These are phyloP conservation scores for Penicillium antarcticum DNA, from an alignment of 495 filamentous ascomycete genomes.

Conservation along the genomic window DNA sequence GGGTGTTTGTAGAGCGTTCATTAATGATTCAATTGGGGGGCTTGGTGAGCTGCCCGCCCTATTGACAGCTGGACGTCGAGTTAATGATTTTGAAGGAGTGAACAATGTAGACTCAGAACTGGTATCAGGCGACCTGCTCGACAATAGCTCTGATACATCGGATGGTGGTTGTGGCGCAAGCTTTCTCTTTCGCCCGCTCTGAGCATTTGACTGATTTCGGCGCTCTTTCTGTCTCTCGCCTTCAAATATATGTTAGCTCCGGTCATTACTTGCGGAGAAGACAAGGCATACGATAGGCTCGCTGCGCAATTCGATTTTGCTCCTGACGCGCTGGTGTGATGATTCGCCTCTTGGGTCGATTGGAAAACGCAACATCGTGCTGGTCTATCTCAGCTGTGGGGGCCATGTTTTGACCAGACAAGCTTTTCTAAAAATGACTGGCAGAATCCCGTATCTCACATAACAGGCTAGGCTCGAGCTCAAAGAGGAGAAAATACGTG, in stretches of 20 bases:
- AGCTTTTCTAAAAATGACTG: neutral
- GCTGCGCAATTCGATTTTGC: slow-evolving; percentile 41
- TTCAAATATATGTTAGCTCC: neutral
- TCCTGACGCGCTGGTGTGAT: slow-evolving; percentile 39
- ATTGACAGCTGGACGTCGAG: no score
- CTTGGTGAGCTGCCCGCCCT: neutral
- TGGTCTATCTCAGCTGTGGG: neutral
- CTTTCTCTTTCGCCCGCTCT: neutral
- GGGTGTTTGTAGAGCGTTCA: slow-evolving; percentile 12
- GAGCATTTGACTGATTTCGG: slow-evolving; percentile 2
- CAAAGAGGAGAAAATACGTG: neutral
- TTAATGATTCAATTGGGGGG: neutral
- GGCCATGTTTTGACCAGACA: neutral
- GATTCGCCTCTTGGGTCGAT: slow-evolving; percentile 26
- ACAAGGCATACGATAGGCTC: slow-evolving; percentile 32
- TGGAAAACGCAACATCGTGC: neutral
- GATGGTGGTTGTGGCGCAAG: slow-evolving; percentile 5
- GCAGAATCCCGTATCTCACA: neutral
- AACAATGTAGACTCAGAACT: neutral
- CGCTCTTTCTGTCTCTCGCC: slow-evolving; percentile 15
- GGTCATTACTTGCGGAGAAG: neutral
- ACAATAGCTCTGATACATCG: neutral
- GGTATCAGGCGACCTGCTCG: neutral
- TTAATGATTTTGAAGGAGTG: no score
- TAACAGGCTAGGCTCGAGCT: neutral